These are phyloP conservation scores for Spergularia bocconei DNA, from an alignment of 148 eudicot genomes.

Conservation along the genomic window DNA sequence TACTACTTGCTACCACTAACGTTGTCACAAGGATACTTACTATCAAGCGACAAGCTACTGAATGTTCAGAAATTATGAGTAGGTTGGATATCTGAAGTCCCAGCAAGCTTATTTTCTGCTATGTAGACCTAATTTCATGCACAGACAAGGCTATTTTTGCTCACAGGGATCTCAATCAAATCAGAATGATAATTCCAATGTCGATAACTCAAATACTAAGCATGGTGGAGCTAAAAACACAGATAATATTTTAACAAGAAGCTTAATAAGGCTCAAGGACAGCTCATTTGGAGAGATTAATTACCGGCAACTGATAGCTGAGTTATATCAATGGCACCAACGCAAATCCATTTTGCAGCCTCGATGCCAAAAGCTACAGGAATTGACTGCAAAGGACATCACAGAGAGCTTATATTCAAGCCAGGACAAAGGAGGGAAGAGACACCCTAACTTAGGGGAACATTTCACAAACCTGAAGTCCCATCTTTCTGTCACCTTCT, in stretches of 20 bases:
- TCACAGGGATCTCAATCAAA: background rate
- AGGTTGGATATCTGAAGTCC: too few relatives aligned
- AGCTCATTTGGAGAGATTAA: background rate
- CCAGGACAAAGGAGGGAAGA: background rate
- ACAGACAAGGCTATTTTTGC: too few relatives aligned
- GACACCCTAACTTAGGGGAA: background rate
- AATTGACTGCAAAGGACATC: constrained; percentile 59
- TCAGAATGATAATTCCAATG: background rate
- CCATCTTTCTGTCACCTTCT: constrained; percentile 93
- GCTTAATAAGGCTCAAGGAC: background rate
- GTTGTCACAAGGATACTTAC: too few relatives aligned
- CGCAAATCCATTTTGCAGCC: constrained; percentile 92
- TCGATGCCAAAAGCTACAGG: constrained; percentile 95
- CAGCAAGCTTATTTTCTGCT: too few relatives aligned
- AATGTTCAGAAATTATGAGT: too few relatives aligned
- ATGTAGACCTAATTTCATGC: too few relatives aligned
- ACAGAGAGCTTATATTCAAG: constrained; percentile 1
- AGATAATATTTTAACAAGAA: background rate
- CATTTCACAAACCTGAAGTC: constrained; percentile 66
- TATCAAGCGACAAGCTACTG: too few relatives aligned
- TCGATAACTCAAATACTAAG: background rate
- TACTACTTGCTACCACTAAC: too few relatives aligned
- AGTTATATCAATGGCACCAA: constrained; percentile 89
- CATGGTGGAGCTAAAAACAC: background rate
- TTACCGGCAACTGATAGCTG: constrained; percentile 91